Percentiles rank a stretch among this genome's conserved stretches.
Evolutionary conservation across 2,329 filamentous ascomycete genomes (phyloP).

Genomic region (Helotiales sp.): DNA sequence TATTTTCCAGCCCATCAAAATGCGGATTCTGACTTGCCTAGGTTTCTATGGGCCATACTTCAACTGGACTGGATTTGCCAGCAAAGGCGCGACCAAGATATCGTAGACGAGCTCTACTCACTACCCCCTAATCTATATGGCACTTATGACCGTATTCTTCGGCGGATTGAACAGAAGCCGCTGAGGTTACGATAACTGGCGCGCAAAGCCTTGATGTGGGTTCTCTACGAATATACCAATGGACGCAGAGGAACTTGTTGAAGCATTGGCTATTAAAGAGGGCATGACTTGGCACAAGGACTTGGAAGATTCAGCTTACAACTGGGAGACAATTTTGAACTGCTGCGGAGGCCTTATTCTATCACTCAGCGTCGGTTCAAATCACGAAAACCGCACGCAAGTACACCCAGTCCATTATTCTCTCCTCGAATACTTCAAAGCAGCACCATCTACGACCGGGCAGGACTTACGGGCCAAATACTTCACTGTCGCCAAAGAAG

Average conservation of each 20-base stretch:
- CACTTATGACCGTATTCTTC: background rate
- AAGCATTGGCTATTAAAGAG: background rate
- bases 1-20: too few species aligned
- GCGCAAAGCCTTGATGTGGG: constrained; percentile 1
- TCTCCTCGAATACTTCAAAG: background rate
- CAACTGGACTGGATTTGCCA: background rate
- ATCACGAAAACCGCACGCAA: background rate
- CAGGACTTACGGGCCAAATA: background rate
- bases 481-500: background rate
- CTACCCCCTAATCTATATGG: background rate
- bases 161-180: background rate
- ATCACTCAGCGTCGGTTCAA: background rate
- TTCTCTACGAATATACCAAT: background rate
- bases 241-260: background rate
- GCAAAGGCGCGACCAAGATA: background rate
- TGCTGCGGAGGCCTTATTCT: background rate
- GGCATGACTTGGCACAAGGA: background rate
- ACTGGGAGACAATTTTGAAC: background rate
- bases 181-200: background rate
- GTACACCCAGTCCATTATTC: background rate
- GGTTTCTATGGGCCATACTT: constrained; percentile 3
- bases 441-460: too few species aligned
- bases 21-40: background rate
- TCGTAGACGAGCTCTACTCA: background rate
- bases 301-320: background rate